phyloP scores from a whole-genome alignment of 2,329 filamentous ascomycete species.

The Aspergillus hiratsukae region DNA sequence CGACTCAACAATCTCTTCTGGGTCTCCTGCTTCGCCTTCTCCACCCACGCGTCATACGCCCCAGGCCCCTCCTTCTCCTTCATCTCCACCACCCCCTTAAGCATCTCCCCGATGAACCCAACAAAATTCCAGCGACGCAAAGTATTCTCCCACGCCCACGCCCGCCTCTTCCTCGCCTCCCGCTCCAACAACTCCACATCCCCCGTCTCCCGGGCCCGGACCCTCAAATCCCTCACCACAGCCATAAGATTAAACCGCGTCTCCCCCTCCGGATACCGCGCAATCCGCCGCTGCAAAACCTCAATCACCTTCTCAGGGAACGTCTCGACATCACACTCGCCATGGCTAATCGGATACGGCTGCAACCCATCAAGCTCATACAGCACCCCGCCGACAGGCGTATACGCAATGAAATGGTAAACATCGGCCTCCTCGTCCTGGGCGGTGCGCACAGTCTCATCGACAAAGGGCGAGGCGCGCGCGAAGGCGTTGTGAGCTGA shows the following conservation, averaged over 20 bases:
- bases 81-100: conserved; percentile 74
- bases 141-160: conserved; percentile 94
- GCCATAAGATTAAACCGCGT: conserved; percentile 95
- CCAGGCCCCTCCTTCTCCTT: conserved; percentile 65
- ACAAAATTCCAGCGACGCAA: conserved; percentile 92
- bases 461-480: conserved; percentile 80
- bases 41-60: conserved; percentile 75
- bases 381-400: conserved; percentile 68
- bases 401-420: conserved; percentile 98
- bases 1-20: conserved; percentile 36
- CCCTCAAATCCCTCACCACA: conserved; percentile 78
- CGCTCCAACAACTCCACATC: conserved; percentile 72
- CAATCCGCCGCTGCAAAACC: conserved; percentile 80
- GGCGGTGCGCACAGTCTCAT: conserved; percentile 73
- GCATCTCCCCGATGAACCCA: conserved; percentile 83
- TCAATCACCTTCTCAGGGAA: conserved; percentile 80
- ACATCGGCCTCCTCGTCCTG: conserved; percentile 74
- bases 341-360: conserved; percentile 86
- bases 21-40: conserved; percentile 54
- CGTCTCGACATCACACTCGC: conserved; percentile 61
- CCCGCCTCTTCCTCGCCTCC: conserved; percentile 77
- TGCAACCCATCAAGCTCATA: conserved; percentile 97
- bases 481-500: conserved; percentile 89
- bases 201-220: conserved; percentile 73
- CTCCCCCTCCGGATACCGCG: conserved; percentile 77